Percentiles rank a stretch among this genome's conserved stretches.
Conservation (phyloP, 441 rosid genomes). For the Euphorbia celastroides region DNA sequence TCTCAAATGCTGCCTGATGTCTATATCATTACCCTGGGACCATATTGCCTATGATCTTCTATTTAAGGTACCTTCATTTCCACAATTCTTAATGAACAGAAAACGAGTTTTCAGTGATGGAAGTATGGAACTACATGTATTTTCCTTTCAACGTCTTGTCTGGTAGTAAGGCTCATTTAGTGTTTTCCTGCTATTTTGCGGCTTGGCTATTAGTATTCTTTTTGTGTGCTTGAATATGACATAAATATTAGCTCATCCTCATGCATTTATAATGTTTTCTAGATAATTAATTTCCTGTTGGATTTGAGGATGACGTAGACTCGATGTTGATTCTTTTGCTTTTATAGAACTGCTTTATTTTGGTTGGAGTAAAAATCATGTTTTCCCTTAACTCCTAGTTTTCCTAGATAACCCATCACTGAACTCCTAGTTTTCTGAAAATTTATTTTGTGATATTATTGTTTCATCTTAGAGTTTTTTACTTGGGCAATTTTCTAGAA, state of each 20-base stretch:
- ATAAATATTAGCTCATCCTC: not conserved
- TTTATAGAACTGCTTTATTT: not conserved
- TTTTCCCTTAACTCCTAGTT: too few species aligned
- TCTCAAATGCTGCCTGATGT: slow-evolving; percentile 90
- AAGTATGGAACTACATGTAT: too few species aligned
- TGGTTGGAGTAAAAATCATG: not conserved
- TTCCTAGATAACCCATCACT: not conserved
- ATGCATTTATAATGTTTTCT: not conserved
- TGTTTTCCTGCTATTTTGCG: not conserved
- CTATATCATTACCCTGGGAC: slow-evolving; percentile 92
- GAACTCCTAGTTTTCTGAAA: not conserved
- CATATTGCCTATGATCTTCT: slow-evolving; percentile 83
- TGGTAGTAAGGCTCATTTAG: not conserved
- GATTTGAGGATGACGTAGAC: not conserved
- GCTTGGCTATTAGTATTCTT: not conserved
- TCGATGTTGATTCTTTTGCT: not conserved
- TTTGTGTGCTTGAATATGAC: not conserved
- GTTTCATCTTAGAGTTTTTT: too few species aligned
- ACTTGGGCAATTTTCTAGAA: too few species aligned
- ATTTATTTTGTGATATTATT: not conserved
- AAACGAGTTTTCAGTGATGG: not conserved
- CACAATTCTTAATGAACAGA: not conserved
- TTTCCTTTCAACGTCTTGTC: not conserved
- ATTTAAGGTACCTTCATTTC: slow-evolving; percentile 56
- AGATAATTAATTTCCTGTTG: not conserved